Base-by-base conservation (phyloP, 2,329 filamentous ascomycete species). In the Exophiala viscosa region DNA sequence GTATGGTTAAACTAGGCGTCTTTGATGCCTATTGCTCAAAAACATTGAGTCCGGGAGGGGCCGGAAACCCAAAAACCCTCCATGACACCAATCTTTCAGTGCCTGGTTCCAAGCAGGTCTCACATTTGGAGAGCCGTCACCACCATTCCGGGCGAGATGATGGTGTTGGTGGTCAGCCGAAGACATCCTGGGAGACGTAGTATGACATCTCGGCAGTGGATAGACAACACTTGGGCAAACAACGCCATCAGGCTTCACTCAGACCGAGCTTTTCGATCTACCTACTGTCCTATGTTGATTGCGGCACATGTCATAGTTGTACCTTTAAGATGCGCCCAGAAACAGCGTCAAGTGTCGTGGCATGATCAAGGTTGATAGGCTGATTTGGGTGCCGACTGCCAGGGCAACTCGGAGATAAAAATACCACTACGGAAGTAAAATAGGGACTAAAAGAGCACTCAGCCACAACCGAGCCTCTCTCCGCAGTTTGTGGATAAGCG, bases 401-500 rank as follows among this genome's bases (percentile, higher is more conserved):
- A 28, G 40, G 40, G 40, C 46, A 33, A 48, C 23, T 31, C 32
- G 46, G 36, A 35, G 28, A 35, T 52, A 52, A 47, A 46, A 52
- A 41, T 52, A 50, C 47, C 4, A 28, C 17, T 13, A 42, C n/a
- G 17, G n/a, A 18, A 42, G 18, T 42, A 42, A 42, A 23, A 18
- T 23, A 42, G 40, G 17, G 40, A 42, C 10, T 39, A 40, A 23
- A n/a, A 31, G 20, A 42, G 17, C n/a, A 14, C 49, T 52, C 38
- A 47, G 49, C 49, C 49, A 52, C 49, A 52, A 42, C 49, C 43
- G 49, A 47, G 49, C 14, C 42, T 44, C 48, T 40, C 34, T 28
- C 20, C 36, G 46, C 46, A 48, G 45, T 47, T 20, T 35, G 18
- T 35, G 11, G 33, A 48, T 18, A n/a, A n/a, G n/a, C n/a, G n/a